Evolutionary conservation across 2,329 filamentous ascomycete genomes (phyloP).

Genomic region (Fusarium mangiferae): DNA sequence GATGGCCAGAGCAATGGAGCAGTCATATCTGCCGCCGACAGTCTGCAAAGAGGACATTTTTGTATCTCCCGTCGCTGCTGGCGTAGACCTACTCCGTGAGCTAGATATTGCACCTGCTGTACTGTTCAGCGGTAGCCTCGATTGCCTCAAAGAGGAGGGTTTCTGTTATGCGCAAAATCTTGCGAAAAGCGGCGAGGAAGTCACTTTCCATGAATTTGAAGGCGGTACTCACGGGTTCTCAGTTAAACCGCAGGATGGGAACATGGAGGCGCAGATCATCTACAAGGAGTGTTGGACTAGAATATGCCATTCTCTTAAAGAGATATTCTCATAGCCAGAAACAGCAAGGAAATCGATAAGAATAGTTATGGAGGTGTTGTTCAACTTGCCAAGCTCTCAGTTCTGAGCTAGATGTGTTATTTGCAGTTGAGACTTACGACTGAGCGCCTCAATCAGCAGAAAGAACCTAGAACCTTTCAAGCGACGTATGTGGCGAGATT

Average conservation of each 20-base stretch:
- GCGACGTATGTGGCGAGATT: no score
- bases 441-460: no score
- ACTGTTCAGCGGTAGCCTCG: background rate
- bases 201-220: accelerated
- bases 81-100: accelerated
- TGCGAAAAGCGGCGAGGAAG: background rate
- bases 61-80: background rate
- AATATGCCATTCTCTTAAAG: background rate
- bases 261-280: accelerated
- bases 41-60: background rate
- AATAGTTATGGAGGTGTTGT: no score
- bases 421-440: no score
- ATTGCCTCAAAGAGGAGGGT: background rate
- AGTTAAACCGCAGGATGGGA: accelerated
- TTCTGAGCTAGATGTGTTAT: no score
- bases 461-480: no score
- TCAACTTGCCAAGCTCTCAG: no score
- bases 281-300: background rate
- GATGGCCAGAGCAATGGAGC: background rate
- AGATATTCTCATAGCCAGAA: no score
- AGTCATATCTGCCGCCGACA: background rate
- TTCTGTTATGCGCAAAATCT: background rate
- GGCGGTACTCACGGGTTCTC: background rate
- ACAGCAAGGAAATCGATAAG: no score
- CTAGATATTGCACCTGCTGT: background rate